These are phyloP conservation scores for Naganishia sp. DNA, from an alignment of 1,284 basidiomycete genomes.

Conservation along the genomic window DNA sequence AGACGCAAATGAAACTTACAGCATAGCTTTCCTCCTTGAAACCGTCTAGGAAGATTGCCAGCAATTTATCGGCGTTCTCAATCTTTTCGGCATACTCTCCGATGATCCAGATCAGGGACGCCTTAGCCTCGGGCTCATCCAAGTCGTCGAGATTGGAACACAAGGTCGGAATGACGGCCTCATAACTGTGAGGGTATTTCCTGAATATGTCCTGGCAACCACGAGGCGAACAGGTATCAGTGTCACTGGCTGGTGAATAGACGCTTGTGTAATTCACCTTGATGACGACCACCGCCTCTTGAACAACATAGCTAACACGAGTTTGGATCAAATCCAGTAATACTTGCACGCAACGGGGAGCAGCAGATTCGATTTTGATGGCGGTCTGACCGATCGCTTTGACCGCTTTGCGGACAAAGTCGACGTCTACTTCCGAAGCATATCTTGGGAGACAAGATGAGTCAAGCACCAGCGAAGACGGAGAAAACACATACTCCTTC, in stretches of 20 bases:
- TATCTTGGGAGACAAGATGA: slow-evolving; percentile 62
- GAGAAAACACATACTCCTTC: slow-evolving; percentile 52
- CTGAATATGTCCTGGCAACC: slow-evolving; percentile 78
- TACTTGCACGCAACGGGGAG: slow-evolving; percentile 85
- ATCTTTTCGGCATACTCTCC: slow-evolving; percentile 97
- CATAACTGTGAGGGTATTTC: slow-evolving; percentile 93
- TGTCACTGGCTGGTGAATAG: not conserved
- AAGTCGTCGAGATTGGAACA: slow-evolving; percentile 89
- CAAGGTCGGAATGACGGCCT: slow-evolving; percentile 87
- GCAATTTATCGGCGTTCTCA: slow-evolving; percentile 90
- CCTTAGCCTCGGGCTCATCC: slow-evolving; percentile 94
- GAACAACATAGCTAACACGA: slow-evolving; percentile 94
- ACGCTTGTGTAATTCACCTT: slow-evolving; percentile 56
- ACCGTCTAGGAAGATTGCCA: slow-evolving; percentile 86
- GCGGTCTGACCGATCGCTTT: slow-evolving; percentile 93
- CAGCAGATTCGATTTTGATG: slow-evolving; percentile 90
- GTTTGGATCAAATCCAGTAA: slow-evolving; percentile 87
- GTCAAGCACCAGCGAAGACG: not conserved
- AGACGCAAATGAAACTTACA: slow-evolving; percentile 50
- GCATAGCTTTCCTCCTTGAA: slow-evolving; percentile 90
- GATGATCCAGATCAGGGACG: slow-evolving; percentile 97
- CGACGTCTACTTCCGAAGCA: slow-evolving; percentile 95
- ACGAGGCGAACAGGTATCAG: not conserved
- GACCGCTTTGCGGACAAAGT: slow-evolving; percentile 96
- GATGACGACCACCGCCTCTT: slow-evolving; percentile 95